Base-by-base conservation (phyloP, 2,329 filamentous ascomycete species). In the Cryphonectria naterciae region DNA sequence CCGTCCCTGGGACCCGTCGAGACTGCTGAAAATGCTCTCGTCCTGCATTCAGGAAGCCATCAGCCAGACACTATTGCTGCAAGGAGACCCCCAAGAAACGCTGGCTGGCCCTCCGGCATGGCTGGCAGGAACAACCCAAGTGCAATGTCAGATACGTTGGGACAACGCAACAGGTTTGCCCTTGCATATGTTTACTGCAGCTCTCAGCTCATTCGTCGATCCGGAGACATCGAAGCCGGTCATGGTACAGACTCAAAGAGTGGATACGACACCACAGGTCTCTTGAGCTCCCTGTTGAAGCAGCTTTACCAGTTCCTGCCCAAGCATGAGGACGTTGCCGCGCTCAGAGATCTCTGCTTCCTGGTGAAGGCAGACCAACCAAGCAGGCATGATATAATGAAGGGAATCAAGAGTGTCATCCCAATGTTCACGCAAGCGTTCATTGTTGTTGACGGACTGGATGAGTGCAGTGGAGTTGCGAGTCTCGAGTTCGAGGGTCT, bases 181-280 rank as follows among this genome's bases (percentile, higher is more conserved):
- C 28, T 68, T 52, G 66, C 66, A 5, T 68, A 68, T 8, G 13
- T 68, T 2, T 68, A 68, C 13, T 68, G 66, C 54, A 68, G 66
- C n/a, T 62, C 41, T 15, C 35, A 62, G 28, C 56, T 49, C 13
- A 37, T 66, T 1, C 28, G 32, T 10, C 41, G 37, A 8, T 17
- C 49, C 64, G 15, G 43, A 41, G 15, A 52, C 35, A 5, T 13
- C 46, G 15, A n/a, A 54, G 19, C 25, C 46, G 10, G 56, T 4
- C 60, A 68, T 39, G 66, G 60, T 13, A 39, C 22, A n/a, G 19
- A n/a, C 22, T 49, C 22, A n/a, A 49, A 49, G 7, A 49, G 7
- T 11, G 46, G 46, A 49, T 49, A 49, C 22, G 46, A 49, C 46
- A 49, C 66, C 10, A 68, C 66, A 37, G 56, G 19, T 10, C 66